phyloP scores from a whole-genome alignment of 106 monocot genomes.

The Alisma plantagoaquatica region DNA sequence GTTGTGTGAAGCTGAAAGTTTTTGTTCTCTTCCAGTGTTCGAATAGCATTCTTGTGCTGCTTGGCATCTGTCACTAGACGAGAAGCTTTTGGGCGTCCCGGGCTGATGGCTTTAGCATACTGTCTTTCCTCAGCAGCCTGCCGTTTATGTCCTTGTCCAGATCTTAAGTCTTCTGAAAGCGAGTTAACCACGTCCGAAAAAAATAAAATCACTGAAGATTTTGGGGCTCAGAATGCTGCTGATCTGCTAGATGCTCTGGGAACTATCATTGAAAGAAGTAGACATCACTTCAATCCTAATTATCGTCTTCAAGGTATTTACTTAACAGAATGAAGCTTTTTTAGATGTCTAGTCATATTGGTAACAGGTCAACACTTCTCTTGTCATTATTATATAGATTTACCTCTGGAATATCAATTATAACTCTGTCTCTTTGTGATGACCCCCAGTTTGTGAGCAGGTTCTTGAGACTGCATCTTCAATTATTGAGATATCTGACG shows the following conservation, averaged over 20 bases:
- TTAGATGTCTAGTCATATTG: background rate
- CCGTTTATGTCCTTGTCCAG: background rate
- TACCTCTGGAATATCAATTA: no score
- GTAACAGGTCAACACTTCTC: background rate
- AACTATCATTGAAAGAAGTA: slow-evolving; percentile 62
- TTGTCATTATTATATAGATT: no score
- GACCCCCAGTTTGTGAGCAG: slow-evolving; percentile 74
- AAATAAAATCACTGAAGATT: background rate
- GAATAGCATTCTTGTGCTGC: slow-evolving; percentile 29
- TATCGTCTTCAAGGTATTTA: slow-evolving; percentile 71
- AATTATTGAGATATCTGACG: slow-evolving; percentile 29
- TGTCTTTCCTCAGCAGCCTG: slow-evolving; percentile 70
- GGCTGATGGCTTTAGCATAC: slow-evolving; percentile 75
- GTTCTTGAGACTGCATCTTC: slow-evolving; percentile 54
- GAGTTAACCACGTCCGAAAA: background rate
- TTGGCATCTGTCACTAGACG: slow-evolving; percentile 47
- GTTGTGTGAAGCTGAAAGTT: no score
- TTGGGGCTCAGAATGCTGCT: background rate
- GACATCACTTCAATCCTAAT: slow-evolving; percentile 89
- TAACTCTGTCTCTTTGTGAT: slow-evolving; percentile 2
- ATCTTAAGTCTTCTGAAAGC: background rate
- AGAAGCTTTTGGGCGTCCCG: slow-evolving; percentile 77
- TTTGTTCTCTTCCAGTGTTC: slow-evolving; percentile 27
- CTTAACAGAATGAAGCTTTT: background rate
- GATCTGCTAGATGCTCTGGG: slow-evolving; percentile 64